These are phyloP conservation scores for Xylaria bambusicola DNA, from an alignment of 495 filamentous ascomycete species.

Conservation along the genomic window DNA sequence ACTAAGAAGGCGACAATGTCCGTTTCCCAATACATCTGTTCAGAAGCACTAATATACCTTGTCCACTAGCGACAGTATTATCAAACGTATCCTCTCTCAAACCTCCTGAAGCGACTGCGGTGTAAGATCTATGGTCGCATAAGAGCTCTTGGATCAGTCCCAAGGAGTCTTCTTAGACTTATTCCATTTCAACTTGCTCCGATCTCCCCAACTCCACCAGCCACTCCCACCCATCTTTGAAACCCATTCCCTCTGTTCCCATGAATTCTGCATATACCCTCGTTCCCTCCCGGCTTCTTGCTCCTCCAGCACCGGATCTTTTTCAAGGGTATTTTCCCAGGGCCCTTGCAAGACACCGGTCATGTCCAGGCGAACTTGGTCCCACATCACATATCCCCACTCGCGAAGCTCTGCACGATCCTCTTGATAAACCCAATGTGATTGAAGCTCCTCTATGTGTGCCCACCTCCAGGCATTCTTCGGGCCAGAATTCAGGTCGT, in stretches of 20 bases:
- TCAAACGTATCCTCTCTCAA: background rate
- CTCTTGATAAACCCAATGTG: conserved; percentile 1
- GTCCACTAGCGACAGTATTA: background rate
- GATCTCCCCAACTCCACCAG: conserved; percentile 20
- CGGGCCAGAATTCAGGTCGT: background rate
- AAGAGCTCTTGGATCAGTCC: background rate
- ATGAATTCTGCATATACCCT: background rate
- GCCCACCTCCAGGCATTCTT: background rate
- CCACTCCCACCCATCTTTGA: conserved; percentile 9
- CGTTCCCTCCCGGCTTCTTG: background rate
- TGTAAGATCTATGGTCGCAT: background rate
- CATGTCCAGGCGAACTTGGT: conserved; percentile 17
- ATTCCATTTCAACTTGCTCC: conserved; percentile 17
- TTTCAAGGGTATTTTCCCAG: background rate
- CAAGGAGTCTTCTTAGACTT: background rate
- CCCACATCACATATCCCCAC: conserved; percentile 29
- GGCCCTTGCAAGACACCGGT: background rate
- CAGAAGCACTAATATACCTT: background rate
- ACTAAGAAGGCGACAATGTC: too few species aligned
- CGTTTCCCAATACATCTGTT: background rate
- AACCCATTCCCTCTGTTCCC: conserved; percentile 1
- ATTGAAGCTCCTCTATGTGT: background rate
- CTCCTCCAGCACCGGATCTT: background rate
- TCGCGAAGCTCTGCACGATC: conserved; percentile 5
- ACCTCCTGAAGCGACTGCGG: background rate